phyloP scores from a whole-genome alignment of 1,139 yeast species.

The Komagataea norvegica region DNA sequence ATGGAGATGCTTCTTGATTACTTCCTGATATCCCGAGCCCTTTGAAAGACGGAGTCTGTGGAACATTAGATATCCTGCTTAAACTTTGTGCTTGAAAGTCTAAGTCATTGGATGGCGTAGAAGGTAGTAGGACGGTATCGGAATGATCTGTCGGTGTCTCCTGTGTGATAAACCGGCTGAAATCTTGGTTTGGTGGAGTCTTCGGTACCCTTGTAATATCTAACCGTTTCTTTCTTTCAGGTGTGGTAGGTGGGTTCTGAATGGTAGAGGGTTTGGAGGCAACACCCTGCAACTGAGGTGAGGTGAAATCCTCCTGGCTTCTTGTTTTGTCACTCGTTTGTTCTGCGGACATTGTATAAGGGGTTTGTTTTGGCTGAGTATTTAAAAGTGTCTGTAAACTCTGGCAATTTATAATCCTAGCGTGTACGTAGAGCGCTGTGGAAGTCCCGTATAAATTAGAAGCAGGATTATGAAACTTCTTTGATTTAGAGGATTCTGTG shows the following conservation, averaged over 20 bases:
- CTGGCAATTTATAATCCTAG: too few relatives aligned
- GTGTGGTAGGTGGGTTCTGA: slow-evolving; percentile 5
- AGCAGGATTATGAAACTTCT: too few relatives aligned
- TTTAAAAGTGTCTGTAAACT: too few relatives aligned
- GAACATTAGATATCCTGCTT: slow-evolving; percentile 23
- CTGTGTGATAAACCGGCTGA: slow-evolving; percentile 7
- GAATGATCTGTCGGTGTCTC: slow-evolving; percentile 9
- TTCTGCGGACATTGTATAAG: too few relatives aligned
- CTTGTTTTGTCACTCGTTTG: too few relatives aligned
- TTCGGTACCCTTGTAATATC: slow-evolving; percentile 10
- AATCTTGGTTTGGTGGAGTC: slow-evolving; percentile 16
- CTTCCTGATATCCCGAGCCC: slow-evolving; percentile 18
- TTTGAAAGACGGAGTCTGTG: slow-evolving; percentile 34
- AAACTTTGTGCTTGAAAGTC: slow-evolving; percentile 4
- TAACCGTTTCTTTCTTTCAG: slow-evolving; percentile 6
- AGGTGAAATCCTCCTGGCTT: too few relatives aligned
- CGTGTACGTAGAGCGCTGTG: too few relatives aligned
- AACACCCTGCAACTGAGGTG: too few relatives aligned
- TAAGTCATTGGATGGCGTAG: slow-evolving; percentile 20
- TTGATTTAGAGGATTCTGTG: too few relatives aligned
- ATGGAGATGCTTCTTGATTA: slow-evolving; percentile 25
- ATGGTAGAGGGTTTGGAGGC: too few relatives aligned
- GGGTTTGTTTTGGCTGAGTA: too few relatives aligned
- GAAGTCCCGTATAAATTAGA: too few relatives aligned
- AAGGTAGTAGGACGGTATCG: slow-evolving; percentile 11